Conservation (phyloP, 441 rosid genomes). For the Erodium chrysanthum region DNA sequence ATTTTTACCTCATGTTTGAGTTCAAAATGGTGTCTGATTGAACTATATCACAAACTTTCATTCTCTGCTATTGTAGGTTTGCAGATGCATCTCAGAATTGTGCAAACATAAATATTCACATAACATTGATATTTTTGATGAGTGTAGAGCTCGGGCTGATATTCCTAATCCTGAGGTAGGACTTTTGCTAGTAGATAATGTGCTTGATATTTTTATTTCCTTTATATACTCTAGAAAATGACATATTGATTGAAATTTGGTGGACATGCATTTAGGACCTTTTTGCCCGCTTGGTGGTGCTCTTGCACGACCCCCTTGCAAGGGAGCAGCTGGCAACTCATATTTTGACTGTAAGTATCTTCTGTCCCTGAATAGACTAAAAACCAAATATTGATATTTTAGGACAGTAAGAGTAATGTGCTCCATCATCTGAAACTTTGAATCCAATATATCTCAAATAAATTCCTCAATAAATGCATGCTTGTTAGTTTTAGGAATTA, state of each 20-base stretch:
- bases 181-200: conserved; percentile 17
- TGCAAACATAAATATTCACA: conserved; percentile 56
- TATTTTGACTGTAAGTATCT: conserved; percentile 65
- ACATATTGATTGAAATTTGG: conserved; percentile 16
- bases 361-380: conserved; percentile 14
- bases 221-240: conserved; percentile 8
- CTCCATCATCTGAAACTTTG: not conserved
- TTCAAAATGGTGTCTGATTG: conserved; percentile 14
- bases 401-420: conserved; percentile 2
- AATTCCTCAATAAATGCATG: conserved; percentile 2
- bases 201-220: conserved; percentile 15
- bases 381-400: not conserved
- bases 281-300: conserved; percentile 89
- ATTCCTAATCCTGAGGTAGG: conserved; percentile 81
- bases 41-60: conserved; percentile 5
- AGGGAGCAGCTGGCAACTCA: conserved; percentile 84
- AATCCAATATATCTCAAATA: not conserved
- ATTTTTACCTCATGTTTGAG: conserved; percentile 2
- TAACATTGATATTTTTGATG: conserved; percentile 53
- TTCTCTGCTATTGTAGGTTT: conserved; percentile 51
- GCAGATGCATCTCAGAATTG: conserved; percentile 93
- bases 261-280: conserved; percentile 49
- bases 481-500: not conserved
- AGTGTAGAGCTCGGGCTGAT: conserved; percentile 77
- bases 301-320: conserved; percentile 84